Conservation (phyloP, 805 yeast species). For the Ogataea henricii region DNA sequence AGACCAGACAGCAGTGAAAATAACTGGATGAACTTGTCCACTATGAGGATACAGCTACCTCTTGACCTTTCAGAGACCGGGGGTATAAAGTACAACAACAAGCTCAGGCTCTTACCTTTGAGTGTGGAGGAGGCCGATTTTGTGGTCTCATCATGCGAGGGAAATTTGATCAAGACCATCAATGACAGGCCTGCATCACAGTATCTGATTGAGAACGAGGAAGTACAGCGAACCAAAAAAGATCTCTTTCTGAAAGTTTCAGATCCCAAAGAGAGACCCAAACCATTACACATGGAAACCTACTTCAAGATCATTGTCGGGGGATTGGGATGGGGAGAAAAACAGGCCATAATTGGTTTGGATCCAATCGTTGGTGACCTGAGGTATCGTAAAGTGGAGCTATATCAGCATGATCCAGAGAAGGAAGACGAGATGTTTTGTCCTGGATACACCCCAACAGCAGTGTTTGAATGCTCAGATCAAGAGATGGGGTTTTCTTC, state of each 20-base stretch:
- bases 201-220: constrained; percentile 48
- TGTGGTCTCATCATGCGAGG: constrained; percentile 49
- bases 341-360: constrained; percentile 64
- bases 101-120: constrained; percentile 14
- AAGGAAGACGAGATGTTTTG: background rate
- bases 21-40: constrained; percentile 18
- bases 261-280: constrained; percentile 1
- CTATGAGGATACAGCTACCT: constrained; percentile 7
- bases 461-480: constrained; percentile 30
- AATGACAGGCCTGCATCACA: constrained; percentile 59
- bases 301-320: constrained; percentile 65
- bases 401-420: constrained; percentile 22
- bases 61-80: background rate
- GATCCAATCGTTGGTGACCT: constrained; percentile 54
- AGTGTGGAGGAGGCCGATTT: constrained; percentile 30
- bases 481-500: constrained; percentile 14
- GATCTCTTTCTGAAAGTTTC: constrained; percentile 27
- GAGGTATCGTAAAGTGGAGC: constrained; percentile 20
- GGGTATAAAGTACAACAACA: constrained; percentile 13
- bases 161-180: constrained; percentile 60
- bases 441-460: background rate
- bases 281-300: constrained; percentile 22
- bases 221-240: constrained; percentile 32
- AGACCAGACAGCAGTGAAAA: constrained; percentile 11
- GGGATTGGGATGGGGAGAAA: constrained; percentile 77